phyloP scores from a whole-genome alignment of 2,329 filamentous ascomycete genomes.

The Pleomassaria siparia region DNA sequence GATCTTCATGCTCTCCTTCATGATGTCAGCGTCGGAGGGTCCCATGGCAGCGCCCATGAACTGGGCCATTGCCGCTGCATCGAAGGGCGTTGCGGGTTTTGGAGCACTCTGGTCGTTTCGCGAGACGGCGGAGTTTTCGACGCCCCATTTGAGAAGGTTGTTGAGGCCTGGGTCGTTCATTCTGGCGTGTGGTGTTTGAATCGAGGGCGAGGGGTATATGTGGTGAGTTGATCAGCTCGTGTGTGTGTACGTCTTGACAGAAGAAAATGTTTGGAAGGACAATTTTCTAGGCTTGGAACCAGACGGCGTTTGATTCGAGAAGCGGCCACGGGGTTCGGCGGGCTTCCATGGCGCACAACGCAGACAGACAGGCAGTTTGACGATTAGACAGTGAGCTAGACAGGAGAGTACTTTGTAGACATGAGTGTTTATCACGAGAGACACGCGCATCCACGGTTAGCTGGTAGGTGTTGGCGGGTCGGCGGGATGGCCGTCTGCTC shows the following conservation, averaged over 20 bases:
- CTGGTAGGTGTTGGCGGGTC: no score
- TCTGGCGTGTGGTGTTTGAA: slow-evolving; percentile 13
- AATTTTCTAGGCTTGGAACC: slow-evolving; percentile 10
- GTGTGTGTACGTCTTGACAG: slow-evolving; percentile 19
- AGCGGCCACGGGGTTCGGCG: slow-evolving; percentile 16
- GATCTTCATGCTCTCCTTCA: slow-evolving; percentile 80
- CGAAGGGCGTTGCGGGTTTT: slow-evolving; percentile 56
- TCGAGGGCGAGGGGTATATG: not conserved
- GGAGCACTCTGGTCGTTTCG: slow-evolving; percentile 33
- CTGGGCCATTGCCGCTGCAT: slow-evolving; percentile 71
- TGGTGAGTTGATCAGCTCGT: slow-evolving; percentile 2
- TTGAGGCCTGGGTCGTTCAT: slow-evolving; percentile 67
- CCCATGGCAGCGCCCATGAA: slow-evolving; percentile 65
- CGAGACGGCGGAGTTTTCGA: slow-evolving; percentile 60
- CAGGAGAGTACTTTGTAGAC: not conserved
- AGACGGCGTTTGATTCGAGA: slow-evolving; percentile 18
- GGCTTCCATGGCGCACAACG: slow-evolving; percentile 16
- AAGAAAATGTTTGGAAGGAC: no score
- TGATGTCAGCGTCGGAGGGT: slow-evolving; percentile 90
- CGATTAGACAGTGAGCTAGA: not conserved
- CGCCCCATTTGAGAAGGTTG: slow-evolving; percentile 77
- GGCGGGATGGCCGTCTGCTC: no score
- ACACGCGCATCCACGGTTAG: no score
- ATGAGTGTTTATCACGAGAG: no score
- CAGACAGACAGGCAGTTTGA: not conserved